Conservation (phyloP, 352 stramenopile genomes). For the Phytophthora idaei region DNA sequence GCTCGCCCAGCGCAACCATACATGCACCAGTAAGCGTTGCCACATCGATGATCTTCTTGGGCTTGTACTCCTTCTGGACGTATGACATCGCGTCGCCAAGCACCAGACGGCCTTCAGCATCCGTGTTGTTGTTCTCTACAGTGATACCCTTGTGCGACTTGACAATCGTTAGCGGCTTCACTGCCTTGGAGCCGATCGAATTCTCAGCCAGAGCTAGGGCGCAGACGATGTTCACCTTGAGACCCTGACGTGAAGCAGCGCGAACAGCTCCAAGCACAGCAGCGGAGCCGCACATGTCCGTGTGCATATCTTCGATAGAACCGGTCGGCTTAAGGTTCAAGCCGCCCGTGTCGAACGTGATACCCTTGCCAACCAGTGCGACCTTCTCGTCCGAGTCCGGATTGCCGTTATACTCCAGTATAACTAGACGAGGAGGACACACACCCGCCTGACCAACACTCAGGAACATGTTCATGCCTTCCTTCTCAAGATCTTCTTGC, state of each 20-base stretch:
- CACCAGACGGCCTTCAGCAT: slow-evolving; percentile 92
- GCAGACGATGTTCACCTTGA: slow-evolving; percentile 85
- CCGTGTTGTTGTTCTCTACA: slow-evolving; percentile 94
- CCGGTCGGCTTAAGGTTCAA: slow-evolving; percentile 94
- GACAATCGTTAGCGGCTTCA: slow-evolving; percentile 89
- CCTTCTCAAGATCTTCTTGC: slow-evolving; percentile 67
- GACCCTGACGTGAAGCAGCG: slow-evolving; percentile 64
- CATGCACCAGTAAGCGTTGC: slow-evolving; percentile 93
- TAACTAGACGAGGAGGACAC: slow-evolving; percentile 78
- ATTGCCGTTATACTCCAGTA: slow-evolving; percentile 84
- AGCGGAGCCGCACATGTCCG: slow-evolving; percentile 91
- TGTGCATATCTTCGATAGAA: slow-evolving; percentile 93
- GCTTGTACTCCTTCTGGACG: slow-evolving; percentile 87
- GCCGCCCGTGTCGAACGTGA: slow-evolving; percentile 96
- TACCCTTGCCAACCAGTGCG: slow-evolving; percentile 93
- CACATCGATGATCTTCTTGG: slow-evolving; percentile 94
- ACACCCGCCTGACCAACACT: slow-evolving; percentile 79
- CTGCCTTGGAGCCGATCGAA: slow-evolving; percentile 85
- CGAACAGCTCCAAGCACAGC: slow-evolving; percentile 84
- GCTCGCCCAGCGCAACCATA: slow-evolving; percentile 87
- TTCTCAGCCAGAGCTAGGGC: slow-evolving; percentile 85
- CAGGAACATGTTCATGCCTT: slow-evolving; percentile 89
- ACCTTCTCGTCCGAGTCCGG: slow-evolving; percentile 66
- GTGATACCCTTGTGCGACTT: slow-evolving; percentile 90
- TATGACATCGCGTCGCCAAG: slow-evolving; percentile 91